These are phyloP conservation scores for Euclidium syriacum DNA, from an alignment of 345 rosid genomes.

Conservation along the genomic window DNA sequence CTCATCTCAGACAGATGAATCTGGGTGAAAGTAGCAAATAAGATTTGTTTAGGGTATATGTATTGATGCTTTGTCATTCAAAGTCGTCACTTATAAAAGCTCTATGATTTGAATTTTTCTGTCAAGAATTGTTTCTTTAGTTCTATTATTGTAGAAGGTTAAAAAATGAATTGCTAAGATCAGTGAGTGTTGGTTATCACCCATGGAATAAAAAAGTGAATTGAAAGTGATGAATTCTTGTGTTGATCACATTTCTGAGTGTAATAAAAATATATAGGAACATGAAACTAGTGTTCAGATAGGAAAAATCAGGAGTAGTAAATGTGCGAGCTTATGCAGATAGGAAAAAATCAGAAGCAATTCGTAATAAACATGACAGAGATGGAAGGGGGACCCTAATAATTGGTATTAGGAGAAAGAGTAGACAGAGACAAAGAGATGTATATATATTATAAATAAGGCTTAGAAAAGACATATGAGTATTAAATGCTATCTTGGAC, in stretches of 20 bases:
- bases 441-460: conserved; percentile 5
- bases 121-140: too few species aligned
- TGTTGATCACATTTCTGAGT: too few species aligned
- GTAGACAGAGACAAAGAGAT: background rate
- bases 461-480: background rate
- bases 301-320: too few species aligned
- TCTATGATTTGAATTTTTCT: background rate
- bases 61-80: conserved; percentile 3
- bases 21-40: conserved; percentile 21
- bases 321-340: background rate
- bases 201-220: too few species aligned
- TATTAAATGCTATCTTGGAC: conserved; percentile 12
- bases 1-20: conserved; percentile 17
- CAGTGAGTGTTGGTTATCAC: background rate
- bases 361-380: background rate
- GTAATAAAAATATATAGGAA: too few species aligned
- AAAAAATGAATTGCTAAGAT: background rate
- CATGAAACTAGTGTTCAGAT: too few species aligned
- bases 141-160: background rate
- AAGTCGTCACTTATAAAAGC: conserved; percentile 9
- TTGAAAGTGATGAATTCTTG: too few species aligned
- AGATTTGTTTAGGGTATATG: background rate
- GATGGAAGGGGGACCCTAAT: conserved; percentile 12
- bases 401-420: background rate
- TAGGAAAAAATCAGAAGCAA: background rate